Evolutionary conservation across 306 rosid species (phyloP).

Genomic region (Quercus gilva): DNA sequence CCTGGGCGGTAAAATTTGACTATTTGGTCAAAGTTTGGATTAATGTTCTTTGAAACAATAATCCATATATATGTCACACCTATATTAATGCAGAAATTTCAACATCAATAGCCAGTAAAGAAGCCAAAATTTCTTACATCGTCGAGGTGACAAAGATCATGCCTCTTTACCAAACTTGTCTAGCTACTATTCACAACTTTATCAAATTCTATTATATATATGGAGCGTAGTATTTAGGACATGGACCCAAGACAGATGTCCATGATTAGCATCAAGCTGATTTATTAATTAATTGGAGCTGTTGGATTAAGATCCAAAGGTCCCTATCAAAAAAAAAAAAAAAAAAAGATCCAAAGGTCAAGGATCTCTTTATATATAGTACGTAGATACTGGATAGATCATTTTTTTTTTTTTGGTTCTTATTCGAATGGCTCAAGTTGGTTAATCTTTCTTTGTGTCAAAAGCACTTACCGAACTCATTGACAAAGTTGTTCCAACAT

Average conservation of each 20-base stretch:
- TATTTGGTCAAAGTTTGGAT: neutral
- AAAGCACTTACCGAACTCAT: neutral
- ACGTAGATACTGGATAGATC: no score
- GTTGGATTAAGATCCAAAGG: no score
- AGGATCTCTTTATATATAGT: no score
- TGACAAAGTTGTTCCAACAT: neutral
- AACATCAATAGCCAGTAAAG: neutral
- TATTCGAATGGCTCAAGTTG: neutral
- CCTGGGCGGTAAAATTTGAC: no score
- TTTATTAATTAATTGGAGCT: no score
- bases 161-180: neutral
- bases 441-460: neutral
- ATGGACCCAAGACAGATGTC: no score
- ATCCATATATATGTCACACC: neutral
- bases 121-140: neutral
- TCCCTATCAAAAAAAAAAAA: no score
- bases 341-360: no score
- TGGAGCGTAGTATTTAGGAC: no score
- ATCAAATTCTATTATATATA: no score
- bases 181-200: no score
- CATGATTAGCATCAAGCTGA: no score
- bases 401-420: neutral
- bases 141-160: constrained; percentile 1
- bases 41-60: neutral
- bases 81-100: neutral